Percentiles rank a stretch among this genome's conserved stretches.
Evolutionary conservation across 2,329 filamentous ascomycete species (phyloP).

Genomic region (Colletotrichum acutatum): DNA sequence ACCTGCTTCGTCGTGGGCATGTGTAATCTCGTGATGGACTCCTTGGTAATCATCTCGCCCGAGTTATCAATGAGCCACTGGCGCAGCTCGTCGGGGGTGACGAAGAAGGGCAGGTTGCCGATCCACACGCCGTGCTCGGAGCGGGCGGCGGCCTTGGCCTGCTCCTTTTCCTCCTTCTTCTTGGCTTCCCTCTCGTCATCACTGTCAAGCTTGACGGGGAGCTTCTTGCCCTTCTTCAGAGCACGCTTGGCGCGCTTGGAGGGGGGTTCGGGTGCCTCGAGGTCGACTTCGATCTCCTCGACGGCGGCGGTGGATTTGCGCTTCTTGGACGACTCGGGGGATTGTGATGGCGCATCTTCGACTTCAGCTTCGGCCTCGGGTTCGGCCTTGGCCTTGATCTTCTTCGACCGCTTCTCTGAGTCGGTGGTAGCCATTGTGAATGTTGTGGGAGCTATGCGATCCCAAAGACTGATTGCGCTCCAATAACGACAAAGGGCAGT

Average conservation of each 20-base stretch:
- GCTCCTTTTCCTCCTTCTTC: slow-evolving; percentile 51
- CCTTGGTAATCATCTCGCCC: slow-evolving; percentile 71
- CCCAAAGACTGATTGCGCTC: neutral
- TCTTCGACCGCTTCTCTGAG: slow-evolving; percentile 12
- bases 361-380: neutral
- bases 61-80: slow-evolving; percentile 82
- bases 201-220: slow-evolving; percentile 57
- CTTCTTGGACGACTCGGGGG: slow-evolving; percentile 64
- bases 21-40: slow-evolving; percentile 85
- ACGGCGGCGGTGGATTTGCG: slow-evolving; percentile 70
- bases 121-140: slow-evolving; percentile 94
- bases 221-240: slow-evolving; percentile 83
- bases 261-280: slow-evolving; percentile 89
- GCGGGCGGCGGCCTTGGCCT: slow-evolving; percentile 59
- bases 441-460: neutral
- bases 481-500: neutral
- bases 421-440: slow-evolving; percentile 19
- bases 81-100: slow-evolving; percentile 79
- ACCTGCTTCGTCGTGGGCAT: slow-evolving; percentile 73
- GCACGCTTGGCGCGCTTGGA: slow-evolving; percentile 93
- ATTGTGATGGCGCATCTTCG: slow-evolving; percentile 6
- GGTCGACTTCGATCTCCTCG: slow-evolving; percentile 88
- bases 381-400: neutral
- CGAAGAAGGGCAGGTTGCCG: slow-evolving; percentile 89
- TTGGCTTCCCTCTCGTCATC: slow-evolving; percentile 53